Base-by-base conservation (phyloP, 2,329 filamentous ascomycete genomes). In the Diaporthe sp. region DNA sequence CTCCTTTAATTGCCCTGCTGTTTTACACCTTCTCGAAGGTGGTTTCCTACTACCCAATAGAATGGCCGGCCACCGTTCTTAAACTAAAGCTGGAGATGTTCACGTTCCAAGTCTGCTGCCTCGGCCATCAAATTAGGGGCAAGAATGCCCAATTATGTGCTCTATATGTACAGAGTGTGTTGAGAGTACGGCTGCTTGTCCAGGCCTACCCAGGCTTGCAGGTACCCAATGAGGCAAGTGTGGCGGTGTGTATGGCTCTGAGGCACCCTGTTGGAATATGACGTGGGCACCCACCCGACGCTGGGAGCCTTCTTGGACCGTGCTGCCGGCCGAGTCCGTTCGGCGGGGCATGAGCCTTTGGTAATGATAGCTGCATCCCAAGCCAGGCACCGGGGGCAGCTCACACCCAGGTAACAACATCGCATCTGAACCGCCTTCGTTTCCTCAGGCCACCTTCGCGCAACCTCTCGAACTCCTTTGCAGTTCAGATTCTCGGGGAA, bases 271-370 rank as follows among this genome's bases (percentile, higher is more conserved):
- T 67, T 7, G 33, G 64, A 67, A 67, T 52, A 67, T 67, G 64
- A 67, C 58, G 69, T 72, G 33, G 45, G 69, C 15, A 42, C 10
- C 55, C 40, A 38, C 40, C 30, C 8, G 19, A 10, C 38, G 13
- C 58, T 45, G 58, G 58, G 13, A 58, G 55, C 30, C 22, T 40
- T 40, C 22, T 2, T 6, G 52, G 69, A n/a, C 58, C 57, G 69
- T 60, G 69, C 58, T 72, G 69, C 69, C 69, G 57, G 69, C 69
- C 69, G 69, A 61, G 69, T n/a, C 33, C 57, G 57, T 71, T 50
- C 30, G 57, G 69, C 45, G 69, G 69, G 69, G 69, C 69, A 72
- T 42, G 28, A 54, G 54, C 25, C 35, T 35, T 30, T 35, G 60
- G n/a, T 64, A 47, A 50, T 67, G 64, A 67, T 38, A 52, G 64